A percentile compares a stretch with the other conserved stretches of the same genome.
Evolutionary conservation across 2,329 filamentous ascomycete species (phyloP).

Genomic region (Aspergillus fumigatiaffinis): DNA sequence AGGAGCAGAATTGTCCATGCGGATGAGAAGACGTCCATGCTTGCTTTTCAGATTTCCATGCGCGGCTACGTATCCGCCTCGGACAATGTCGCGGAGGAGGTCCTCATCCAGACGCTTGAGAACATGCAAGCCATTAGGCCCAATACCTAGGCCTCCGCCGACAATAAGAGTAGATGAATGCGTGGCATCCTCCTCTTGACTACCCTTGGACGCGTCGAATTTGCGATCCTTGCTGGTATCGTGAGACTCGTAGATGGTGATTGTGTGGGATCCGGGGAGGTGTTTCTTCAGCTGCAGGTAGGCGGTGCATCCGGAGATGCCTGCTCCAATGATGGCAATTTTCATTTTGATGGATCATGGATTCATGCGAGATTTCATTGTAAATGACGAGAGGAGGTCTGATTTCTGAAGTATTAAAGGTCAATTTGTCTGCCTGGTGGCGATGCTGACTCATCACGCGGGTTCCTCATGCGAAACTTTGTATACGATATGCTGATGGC

Average conservation of each 20-base stretch:
- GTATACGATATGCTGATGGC: no score
- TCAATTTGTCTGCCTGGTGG: background rate
- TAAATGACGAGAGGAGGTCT: background rate
- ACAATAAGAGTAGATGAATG: conserved; percentile 35
- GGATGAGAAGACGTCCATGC: conserved; percentile 31
- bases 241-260: conserved; percentile 41
- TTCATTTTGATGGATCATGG: conserved; percentile 28
- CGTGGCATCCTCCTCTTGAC: conserved; percentile 15
- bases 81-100: conserved; percentile 31
- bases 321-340: conserved; percentile 43
- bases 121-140: conserved; percentile 39
- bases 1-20: conserved; percentile 15
- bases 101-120: conserved; percentile 34
- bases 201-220: conserved; percentile 13
- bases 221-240: conserved; percentile 22
- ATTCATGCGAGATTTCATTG: background rate
- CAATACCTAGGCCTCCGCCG: conserved; percentile 38
- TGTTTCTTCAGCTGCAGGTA: conserved; percentile 42
- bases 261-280: conserved; percentile 31
- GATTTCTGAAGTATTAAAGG: background rate
- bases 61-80: conserved; percentile 31
- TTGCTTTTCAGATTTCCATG: conserved; percentile 32
- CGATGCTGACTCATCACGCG: no score
- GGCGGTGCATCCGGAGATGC: conserved; percentile 38
- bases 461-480: no score